Evolutionary conservation across 805 yeast species (phyloP).

Genomic region (Candida germanica): DNA sequence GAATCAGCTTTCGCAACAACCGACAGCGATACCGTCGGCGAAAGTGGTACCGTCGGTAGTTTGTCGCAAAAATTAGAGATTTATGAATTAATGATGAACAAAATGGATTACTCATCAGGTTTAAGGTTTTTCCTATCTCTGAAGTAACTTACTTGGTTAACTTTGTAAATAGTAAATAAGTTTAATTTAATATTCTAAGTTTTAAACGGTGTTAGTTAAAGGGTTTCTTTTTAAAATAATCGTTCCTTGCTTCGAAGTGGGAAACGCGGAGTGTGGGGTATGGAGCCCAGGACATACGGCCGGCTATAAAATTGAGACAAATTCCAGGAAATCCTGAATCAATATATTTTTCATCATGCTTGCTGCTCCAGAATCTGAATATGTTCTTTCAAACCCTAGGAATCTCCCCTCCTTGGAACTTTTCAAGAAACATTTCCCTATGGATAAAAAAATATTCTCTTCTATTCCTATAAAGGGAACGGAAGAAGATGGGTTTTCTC

Average conservation of each 20-base stretch:
- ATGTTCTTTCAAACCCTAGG: conserved; percentile 11
- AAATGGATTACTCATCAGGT: conserved; percentile 25
- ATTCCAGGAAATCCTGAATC: too few species aligned
- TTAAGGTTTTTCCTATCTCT: conserved; percentile 14
- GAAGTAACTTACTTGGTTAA: too few species aligned
- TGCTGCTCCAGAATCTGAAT: conserved; percentile 11
- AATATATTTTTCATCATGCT: conserved; percentile 9
- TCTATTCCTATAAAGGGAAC: conserved; percentile 16
- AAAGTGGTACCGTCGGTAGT: neutral
- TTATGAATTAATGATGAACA: conserved; percentile 24
- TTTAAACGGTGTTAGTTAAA: too few species aligned
- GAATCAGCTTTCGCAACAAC: conserved; percentile 10
- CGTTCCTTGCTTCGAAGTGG: too few species aligned
- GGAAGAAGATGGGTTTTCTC: conserved; percentile 22
- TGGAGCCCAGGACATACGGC: neutral
- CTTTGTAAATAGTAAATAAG: too few species aligned
- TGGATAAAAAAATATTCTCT: conserved; percentile 1
- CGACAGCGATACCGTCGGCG: neutral
- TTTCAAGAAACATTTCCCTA: conserved; percentile 9
- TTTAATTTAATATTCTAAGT: too few species aligned
- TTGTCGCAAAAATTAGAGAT: conserved; percentile 19
- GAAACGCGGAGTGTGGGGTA: neutral
- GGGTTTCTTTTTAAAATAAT: too few species aligned
- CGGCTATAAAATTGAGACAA: neutral
- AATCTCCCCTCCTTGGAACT: conserved; percentile 10